Base-by-base conservation (phyloP, 2,329 filamentous ascomycete genomes). In the Penicillium oxalicum region DNA sequence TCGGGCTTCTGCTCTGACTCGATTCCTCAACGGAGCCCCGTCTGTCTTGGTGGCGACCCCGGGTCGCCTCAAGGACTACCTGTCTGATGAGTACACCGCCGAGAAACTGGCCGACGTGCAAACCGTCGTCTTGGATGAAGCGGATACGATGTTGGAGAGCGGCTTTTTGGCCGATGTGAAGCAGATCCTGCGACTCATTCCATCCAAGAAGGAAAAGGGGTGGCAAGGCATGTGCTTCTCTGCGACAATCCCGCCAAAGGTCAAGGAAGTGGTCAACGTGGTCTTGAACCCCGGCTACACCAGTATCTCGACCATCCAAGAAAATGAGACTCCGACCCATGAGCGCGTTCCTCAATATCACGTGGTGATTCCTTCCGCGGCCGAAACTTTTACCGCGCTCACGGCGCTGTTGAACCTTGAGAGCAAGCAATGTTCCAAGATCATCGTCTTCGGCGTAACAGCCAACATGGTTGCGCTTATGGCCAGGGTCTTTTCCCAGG, bases 361-460 rank as follows among this genome's bases (percentile, higher is more conserved):
- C 40, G 66, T 78, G 24, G 60, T 72, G 13, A 70, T 75, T 5
- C 70, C 71, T 2, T 61, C 62, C 3, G 68, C 76, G 26, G 61
- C 57, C 18, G 68, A 77, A 26, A 73, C 70, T 1, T 78, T 77
- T 51, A 69, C 67, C 35, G 69, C 69, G 0, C 66, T 78, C 18
- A 61, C 69, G 27, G 68, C 74, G 4, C 60, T 79, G 11, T 63
- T 78, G 29, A 65, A 72, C 29, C 62, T 67, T 48, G 75, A 78
- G 54, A 64, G 45, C 50, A 57, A 56, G 47, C 54, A 36, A 11
- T 56, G 49, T 45, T 94, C 95, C 75, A 96, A 96, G 75, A 88
- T 88, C 32, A 91, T 96, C 49, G 74, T 94, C 37, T 96, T 94
- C 72, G 84, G 91, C 63, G 85, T 86, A 57, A 88, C 85, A 18